Evolutionary conservation across 75 land plant genomes (phyloP).

Genomic region (Cupressus sempervirens): DNA sequence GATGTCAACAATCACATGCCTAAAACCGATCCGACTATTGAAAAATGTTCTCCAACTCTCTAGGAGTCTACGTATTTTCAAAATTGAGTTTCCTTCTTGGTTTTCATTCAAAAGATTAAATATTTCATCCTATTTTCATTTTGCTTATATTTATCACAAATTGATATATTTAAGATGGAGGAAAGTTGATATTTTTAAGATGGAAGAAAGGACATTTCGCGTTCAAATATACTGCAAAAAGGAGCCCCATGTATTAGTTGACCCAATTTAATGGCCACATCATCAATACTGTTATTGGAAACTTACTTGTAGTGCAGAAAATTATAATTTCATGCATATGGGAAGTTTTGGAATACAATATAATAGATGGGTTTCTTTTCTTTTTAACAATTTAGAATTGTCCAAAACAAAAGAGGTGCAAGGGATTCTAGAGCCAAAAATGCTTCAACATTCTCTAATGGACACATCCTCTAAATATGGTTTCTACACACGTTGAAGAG

Average conservation of each 20-base stretch:
- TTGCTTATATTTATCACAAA: background rate
- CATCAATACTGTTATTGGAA: constrained; percentile 27
- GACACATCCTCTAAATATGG: background rate
- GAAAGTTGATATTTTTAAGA: background rate
- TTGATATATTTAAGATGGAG: background rate
- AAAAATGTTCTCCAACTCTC: too few species aligned
- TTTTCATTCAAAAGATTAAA: background rate
- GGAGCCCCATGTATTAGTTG: constrained; percentile 16
- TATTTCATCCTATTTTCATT: background rate
- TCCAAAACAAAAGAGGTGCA: background rate
- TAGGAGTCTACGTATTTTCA: background rate
- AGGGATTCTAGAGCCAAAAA: background rate
- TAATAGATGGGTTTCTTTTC: too few species aligned
- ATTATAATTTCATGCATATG: background rate
- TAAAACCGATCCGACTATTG: background rate
- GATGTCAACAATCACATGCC: background rate
- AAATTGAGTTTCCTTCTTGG: background rate
- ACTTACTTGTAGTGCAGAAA: constrained; percentile 2
- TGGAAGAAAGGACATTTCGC: background rate
- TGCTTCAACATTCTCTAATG: background rate
- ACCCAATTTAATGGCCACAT: constrained; percentile 23
- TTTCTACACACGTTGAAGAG: background rate
- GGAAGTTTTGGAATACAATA: background rate
- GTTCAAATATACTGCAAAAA: background rate
- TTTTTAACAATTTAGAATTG: background rate